phyloP scores from a whole-genome alignment of 1,139 yeast genomes.

The Pichia sp. region DNA sequence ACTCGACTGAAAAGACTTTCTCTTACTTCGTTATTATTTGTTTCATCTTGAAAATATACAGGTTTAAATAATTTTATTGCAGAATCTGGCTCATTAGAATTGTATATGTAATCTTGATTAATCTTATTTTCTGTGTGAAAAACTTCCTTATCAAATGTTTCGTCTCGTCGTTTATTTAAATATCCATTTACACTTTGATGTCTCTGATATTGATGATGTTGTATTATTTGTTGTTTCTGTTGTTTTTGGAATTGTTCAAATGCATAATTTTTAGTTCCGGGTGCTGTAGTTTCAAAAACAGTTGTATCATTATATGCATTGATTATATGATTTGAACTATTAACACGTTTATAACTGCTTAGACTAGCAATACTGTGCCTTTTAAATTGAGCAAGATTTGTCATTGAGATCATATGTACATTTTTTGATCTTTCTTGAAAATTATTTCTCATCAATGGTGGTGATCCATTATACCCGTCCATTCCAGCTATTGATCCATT shows the following conservation, averaged over 20 bases:
- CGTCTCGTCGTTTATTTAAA: conserved; percentile 6
- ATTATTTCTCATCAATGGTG: conserved; percentile 1
- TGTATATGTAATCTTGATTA: too few relatives aligned
- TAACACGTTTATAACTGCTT: background rate
- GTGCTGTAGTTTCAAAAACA: conserved; percentile 22
- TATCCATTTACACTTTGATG: background rate
- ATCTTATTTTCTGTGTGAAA: too few relatives aligned
- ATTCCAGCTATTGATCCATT: background rate
- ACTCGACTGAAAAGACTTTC: background rate
- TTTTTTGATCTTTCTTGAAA: conserved; percentile 1
- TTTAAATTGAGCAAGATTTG: conserved; percentile 16
- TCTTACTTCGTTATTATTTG: background rate
- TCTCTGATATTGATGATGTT: background rate
- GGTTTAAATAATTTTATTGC: background rate
- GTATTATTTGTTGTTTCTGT: background rate
- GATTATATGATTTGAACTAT: background rate
- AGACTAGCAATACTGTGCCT: conserved; percentile 20
- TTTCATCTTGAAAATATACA: background rate
- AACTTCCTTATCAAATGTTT: background rate
- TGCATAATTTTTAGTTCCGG: conserved; percentile 4
- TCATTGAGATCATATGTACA: conserved; percentile 1
- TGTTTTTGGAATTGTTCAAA: conserved; percentile 2
- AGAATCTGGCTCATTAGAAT: too few relatives aligned
- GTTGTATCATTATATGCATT: conserved; percentile 23
- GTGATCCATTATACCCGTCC: background rate